A percentile compares a stretch with the other conserved stretches of the same genome.
These are phyloP conservation scores for Vachellia collinsii DNA, from an alignment of 306 rosid genomes.

Conservation along the genomic window DNA sequence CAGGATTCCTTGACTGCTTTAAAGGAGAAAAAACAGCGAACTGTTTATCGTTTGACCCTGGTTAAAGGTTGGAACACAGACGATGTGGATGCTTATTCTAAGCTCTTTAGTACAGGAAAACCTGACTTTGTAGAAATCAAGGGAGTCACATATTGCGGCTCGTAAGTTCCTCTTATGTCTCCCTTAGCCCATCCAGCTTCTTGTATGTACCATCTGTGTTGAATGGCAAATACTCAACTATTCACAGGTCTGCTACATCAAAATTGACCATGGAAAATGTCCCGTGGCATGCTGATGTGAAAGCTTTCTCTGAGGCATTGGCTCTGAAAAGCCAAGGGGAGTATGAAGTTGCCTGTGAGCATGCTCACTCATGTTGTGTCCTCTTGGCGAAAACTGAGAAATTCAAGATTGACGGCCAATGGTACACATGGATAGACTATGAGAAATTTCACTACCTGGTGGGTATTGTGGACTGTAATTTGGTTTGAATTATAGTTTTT, in stretches of 20 bases:
- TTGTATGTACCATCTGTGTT: slow-evolving; percentile 21
- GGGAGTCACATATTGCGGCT: slow-evolving; percentile 97
- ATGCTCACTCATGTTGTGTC: slow-evolving; percentile 93
- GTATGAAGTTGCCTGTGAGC: slow-evolving; percentile 97
- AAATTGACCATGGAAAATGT: slow-evolving; percentile 98
- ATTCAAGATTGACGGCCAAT: slow-evolving; percentile 82
- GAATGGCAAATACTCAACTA: slow-evolving; percentile 36
- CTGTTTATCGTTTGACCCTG: slow-evolving; percentile 92
- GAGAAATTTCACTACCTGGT: slow-evolving; percentile 95
- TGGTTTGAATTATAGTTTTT: slow-evolving; percentile 3
- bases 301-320: slow-evolving; percentile 85
- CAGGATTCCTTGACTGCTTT: slow-evolving; percentile 91
- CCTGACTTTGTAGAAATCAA: slow-evolving; percentile 98
- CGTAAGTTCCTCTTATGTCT: slow-evolving; percentile 59
- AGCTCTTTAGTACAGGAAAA: slow-evolving; percentile 78
- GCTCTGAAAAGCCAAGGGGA: slow-evolving; percentile 78
- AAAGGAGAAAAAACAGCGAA: slow-evolving; percentile 86
- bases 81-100: slow-evolving; percentile 83
- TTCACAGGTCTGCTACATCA: slow-evolving; percentile 82
- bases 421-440: slow-evolving; percentile 98
- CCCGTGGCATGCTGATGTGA: slow-evolving; percentile 98
- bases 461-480: slow-evolving; percentile 19
- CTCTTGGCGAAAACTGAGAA: slow-evolving; percentile 86
- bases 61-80: slow-evolving; percentile 98
- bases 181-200: slow-evolving; percentile 19